Base-by-base conservation (phyloP, 352 stramenopile genomes). In the Globisporangium nagaii region DNA sequence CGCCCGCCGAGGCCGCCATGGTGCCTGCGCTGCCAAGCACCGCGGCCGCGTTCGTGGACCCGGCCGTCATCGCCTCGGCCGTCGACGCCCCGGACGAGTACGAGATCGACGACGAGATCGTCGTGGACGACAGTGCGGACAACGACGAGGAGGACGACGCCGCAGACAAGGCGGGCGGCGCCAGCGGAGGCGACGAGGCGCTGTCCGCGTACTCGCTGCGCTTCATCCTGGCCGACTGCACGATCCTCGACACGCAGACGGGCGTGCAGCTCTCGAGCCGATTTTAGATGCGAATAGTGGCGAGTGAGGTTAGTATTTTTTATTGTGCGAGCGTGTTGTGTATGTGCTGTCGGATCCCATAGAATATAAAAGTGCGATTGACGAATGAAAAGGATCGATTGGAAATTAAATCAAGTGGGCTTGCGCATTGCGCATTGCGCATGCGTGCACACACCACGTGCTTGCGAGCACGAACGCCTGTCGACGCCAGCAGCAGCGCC, bases 171-270 rank as follows among this genome's bases (percentile, higher is more conserved):
- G 15, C 44, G 40, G n/a, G n/a, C 27, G 15, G 12, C 40, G 22
- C 22, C 50, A 24, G 28, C 17, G 17, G 34, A 15, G 22, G 24
- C 40, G 61, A 66, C 12, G 61, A 61, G 25, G 46, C 59, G 25
- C 59, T 90, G n/a, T 90, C 80, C 27, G 80, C 80, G 30, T 88
- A 87, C 68, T 90, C 80, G 61, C 65, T 90, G 55, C 80, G 80
- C 48, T 90, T 90, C 65, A 90, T 90, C 56, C 70, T 90, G 45
- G 70, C 71, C 42, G 80, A 90, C 61, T 83, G 67, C 42, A 86
- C 77, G 24, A 83, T 90, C 48, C 76, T 90, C 36, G 80, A 90
- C 64, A 79, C 73, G 22, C 63, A 73, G 46, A 82, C 73, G 7
- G 73, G 73, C 24, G 59, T 79, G 20, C 73, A 84, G 53, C 42